phyloP scores from a whole-genome alignment of 371 early-diverging fungal species.

The Apophysomyces trapeziformis region DNA sequence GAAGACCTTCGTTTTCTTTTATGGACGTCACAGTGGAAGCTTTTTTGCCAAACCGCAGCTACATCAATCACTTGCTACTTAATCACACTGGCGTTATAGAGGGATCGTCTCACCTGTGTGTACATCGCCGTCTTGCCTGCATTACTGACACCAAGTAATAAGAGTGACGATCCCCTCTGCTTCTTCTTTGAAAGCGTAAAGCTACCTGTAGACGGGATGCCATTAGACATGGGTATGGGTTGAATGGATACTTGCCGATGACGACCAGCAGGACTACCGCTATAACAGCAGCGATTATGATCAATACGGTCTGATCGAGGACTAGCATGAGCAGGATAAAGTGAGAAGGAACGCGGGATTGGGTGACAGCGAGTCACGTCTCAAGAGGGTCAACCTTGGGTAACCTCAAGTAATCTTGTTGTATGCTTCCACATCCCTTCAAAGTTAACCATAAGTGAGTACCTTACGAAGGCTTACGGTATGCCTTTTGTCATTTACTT shows the following conservation, averaged over 20 bases:
- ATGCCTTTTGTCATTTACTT: too few relatives aligned
- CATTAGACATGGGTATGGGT: background rate
- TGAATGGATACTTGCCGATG: slow-evolving; percentile 15
- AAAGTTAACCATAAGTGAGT: too few relatives aligned
- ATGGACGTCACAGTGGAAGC: slow-evolving; percentile 71
- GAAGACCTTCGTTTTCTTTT: slow-evolving; percentile 70
- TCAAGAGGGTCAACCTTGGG: too few relatives aligned
- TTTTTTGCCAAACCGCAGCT: slow-evolving; percentile 59
- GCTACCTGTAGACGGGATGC: slow-evolving; percentile 12
- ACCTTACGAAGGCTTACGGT: too few relatives aligned
- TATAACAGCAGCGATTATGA: background rate
- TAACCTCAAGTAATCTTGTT: too few relatives aligned
- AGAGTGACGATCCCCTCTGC: slow-evolving; percentile 41
- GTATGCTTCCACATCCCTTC: too few relatives aligned
- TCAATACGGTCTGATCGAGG: slow-evolving; percentile 1
- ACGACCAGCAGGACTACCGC: slow-evolving; percentile 13
- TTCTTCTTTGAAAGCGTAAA: slow-evolving; percentile 34
- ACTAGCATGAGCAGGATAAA: background rate
- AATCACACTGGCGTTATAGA: background rate
- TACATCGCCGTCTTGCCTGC: slow-evolving; percentile 70
- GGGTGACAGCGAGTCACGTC: too few relatives aligned
- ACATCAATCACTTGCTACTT: slow-evolving; percentile 2
- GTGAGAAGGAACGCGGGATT: background rate
- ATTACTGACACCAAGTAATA: slow-evolving; percentile 62
- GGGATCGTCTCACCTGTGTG: slow-evolving; percentile 35